phyloP scores from a whole-genome alignment of 768 basidiomycete genomes.

The Leccinum disarticulatum region DNA sequence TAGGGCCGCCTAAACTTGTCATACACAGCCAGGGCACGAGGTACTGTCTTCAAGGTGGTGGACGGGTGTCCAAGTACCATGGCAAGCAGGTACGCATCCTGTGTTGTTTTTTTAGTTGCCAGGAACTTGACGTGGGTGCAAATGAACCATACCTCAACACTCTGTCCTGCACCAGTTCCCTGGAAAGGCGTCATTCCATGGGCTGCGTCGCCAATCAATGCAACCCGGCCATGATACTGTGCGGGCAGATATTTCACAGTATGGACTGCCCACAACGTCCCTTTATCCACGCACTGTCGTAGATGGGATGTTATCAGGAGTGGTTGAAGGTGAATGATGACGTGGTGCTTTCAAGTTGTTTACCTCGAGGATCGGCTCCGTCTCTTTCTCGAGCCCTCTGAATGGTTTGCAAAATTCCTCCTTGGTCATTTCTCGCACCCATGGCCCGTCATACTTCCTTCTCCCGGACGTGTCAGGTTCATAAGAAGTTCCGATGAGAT shows the following conservation, averaged over 20 bases:
- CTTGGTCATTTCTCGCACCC: slow-evolving; percentile 48
- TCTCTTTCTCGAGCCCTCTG: slow-evolving; percentile 58
- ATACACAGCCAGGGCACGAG: slow-evolving; percentile 44
- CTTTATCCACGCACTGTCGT: slow-evolving; percentile 50
- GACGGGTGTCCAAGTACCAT: slow-evolving; percentile 44
- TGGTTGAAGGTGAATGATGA: neutral
- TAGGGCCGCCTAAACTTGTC: slow-evolving; percentile 51
- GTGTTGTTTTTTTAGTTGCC: neutral
- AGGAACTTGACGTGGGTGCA: too few species aligned
- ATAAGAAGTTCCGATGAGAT: slow-evolving; percentile 50
- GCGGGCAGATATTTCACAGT: slow-evolving; percentile 50
- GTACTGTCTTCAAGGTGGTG: slow-evolving; percentile 34
- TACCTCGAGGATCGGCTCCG: slow-evolving; percentile 55
- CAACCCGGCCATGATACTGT: slow-evolving; percentile 53
- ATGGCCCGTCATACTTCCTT: slow-evolving; percentile 34
- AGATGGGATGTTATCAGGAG: slow-evolving; percentile 1
- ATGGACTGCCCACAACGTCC: slow-evolving; percentile 65
- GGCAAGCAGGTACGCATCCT: slow-evolving; percentile 40
- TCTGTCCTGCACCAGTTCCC: slow-evolving; percentile 45
- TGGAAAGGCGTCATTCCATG: slow-evolving; percentile 44
- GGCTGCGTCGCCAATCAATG: slow-evolving; percentile 44
- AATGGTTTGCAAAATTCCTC: slow-evolving; percentile 48
- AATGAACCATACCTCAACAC: slow-evolving; percentile 39
- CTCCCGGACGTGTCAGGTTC: slow-evolving; percentile 16
- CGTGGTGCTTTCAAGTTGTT: slow-evolving; percentile 14